phyloP scores from a whole-genome alignment of 371 early-diverging fungal species.

The Batkoa obscura region DNA sequence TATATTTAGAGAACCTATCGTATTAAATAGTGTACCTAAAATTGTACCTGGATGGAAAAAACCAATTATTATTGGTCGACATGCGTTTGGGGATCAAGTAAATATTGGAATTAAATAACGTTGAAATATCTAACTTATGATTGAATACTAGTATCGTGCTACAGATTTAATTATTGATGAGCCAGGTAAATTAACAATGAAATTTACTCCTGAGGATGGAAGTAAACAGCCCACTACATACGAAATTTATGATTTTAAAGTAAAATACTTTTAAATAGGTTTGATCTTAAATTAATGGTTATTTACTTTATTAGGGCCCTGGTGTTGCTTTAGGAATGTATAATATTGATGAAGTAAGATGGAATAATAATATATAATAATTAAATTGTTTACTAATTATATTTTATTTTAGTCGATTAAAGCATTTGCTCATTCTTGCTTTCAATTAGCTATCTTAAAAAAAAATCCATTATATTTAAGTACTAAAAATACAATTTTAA shows the following conservation, averaged over 20 bases:
- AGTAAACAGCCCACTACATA: constrained; percentile 24
- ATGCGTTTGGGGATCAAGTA: constrained; percentile 93
- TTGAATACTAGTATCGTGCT: constrained; percentile 53
- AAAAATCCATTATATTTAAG: constrained; percentile 84
- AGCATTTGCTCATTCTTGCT: constrained; percentile 88
- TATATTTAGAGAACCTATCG: constrained; percentile 94
- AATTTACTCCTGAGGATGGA: constrained; percentile 71
- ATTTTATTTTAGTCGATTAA: constrained; percentile 37
- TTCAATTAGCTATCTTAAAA: constrained; percentile 70
- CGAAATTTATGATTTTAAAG: constrained; percentile 60
- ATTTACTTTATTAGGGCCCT: constrained; percentile 17
- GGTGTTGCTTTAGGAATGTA: constrained; percentile 94
- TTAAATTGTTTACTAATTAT: neutral
- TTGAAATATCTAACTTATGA: constrained; percentile 2
- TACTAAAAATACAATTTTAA: constrained; percentile 95
- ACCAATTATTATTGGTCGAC: constrained; percentile 90
- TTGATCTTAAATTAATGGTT: neutral
- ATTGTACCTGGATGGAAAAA: constrained; percentile 89
- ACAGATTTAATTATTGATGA: constrained; percentile 80
- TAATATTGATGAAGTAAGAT: constrained; percentile 52
- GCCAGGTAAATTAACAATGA: constrained; percentile 75
- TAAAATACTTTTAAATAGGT: constrained; percentile 5
- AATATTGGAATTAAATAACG: neutral
- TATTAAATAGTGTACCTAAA: constrained; percentile 70
- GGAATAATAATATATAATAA: neutral